These are phyloP conservation scores for Letharia columbiana DNA, from an alignment of 495 filamentous ascomycete species.

Conservation along the genomic window DNA sequence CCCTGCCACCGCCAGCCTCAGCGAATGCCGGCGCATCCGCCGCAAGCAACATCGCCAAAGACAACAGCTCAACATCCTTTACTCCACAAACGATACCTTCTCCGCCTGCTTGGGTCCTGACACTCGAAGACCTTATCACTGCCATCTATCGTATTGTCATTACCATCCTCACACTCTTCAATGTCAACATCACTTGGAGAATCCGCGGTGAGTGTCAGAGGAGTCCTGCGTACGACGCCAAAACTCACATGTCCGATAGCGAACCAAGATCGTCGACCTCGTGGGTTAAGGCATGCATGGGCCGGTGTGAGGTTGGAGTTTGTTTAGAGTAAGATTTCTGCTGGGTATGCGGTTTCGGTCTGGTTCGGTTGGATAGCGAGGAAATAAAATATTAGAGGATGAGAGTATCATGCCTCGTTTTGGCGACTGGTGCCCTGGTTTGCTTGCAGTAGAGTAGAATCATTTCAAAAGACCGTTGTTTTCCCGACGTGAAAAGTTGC, in stretches of 20 bases:
- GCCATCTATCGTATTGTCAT: background rate
- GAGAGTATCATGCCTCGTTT: background rate
- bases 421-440: no score
- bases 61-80: background rate
- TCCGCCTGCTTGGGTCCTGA: background rate
- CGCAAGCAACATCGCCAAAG: background rate
- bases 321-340: background rate
- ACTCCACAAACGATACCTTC: background rate
- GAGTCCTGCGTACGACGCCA: background rate
- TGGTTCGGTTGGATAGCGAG: background rate
- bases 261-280: background rate
- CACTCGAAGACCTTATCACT: background rate
- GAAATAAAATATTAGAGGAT: background rate
- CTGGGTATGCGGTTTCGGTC: background rate
- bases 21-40: background rate
- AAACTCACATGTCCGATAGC: background rate
- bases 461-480: background rate
- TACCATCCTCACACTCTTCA: background rate
- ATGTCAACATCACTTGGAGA: slow-evolving; percentile 2
- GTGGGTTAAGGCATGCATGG: background rate
- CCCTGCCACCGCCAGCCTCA: background rate
- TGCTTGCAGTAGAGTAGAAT: no score
- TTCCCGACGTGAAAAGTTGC: background rate
- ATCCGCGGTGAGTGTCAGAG: background rate
- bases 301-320: background rate